Base-by-base conservation (phyloP, 1,284 basidiomycete genomes). In the Fistulinella staudtii region DNA sequence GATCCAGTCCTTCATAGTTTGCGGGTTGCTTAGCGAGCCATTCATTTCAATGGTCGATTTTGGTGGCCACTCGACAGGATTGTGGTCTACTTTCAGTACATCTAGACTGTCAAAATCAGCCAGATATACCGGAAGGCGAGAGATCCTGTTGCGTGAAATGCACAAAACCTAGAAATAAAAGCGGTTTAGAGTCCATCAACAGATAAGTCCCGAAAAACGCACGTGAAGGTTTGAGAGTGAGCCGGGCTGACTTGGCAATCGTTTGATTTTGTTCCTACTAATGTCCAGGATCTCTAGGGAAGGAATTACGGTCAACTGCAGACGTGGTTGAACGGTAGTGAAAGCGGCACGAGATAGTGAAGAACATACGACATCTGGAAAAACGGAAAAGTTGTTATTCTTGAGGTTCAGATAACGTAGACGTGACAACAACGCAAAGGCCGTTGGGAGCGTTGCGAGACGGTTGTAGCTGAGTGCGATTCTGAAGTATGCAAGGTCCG, bases 201-300 rank as follows among this genome's bases (percentile, higher is more conserved):
- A 28, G 46, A 36, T 31, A 29, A 11, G 37, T n/a, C n/a, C 30
- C 36, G 22, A 45, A 15, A 23, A 28, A 68, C 76, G 36, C 62
- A 89, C 92, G 50, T 82, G 81, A 50, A 99, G 82, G 43, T 86
- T 79, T 40, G 79, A 69, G 14, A 99, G 75, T 5, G 82, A 79
- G 14, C 93, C 93, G 4, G 94, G 89, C 46, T 82, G 73, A 2
- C 79, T 70, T 8, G 95, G 95, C 28, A 98, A 70, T 38, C 76
- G 71, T 57, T 80, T 82, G 58, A 99, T 82, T 69, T 87, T 92
- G 71, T 99, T 99, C 53, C 91, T 84, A 53, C 91, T 93, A 38
- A 99, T 78, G 66, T 99, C 95, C 49, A 99, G 73, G 46, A 95
- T 96, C 68, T 99, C 94, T 50, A 99, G 75, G 4, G 86, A 84